A percentile compares a stretch with the other conserved stretches of the same genome.
phyloP scores from a whole-genome alignment of 257 asterid species.

The Solanum okadae region DNA sequence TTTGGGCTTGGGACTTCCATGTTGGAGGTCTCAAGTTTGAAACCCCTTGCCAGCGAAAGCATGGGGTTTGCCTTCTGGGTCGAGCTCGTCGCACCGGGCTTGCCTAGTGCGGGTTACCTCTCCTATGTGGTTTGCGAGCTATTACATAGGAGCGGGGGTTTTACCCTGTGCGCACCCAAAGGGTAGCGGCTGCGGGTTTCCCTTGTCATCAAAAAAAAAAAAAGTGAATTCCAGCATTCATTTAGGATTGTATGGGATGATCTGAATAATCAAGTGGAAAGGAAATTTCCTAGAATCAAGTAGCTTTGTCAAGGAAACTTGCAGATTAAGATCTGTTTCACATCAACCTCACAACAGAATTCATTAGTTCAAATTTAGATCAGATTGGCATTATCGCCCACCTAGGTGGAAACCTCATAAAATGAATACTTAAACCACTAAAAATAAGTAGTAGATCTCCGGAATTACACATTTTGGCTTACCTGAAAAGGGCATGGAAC shows the following conservation, averaged over 20 bases:
- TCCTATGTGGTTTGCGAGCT: too few species aligned
- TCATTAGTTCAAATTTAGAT: background rate
- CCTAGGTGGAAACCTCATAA: background rate
- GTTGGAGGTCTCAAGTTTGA: too few species aligned
- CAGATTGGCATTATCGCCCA: background rate
- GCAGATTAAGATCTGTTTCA: background rate
- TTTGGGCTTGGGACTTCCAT: too few species aligned
- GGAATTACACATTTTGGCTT: background rate
- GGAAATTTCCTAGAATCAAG: background rate
- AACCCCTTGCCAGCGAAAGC: too few species aligned
- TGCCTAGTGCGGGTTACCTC: too few species aligned
- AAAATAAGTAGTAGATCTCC: background rate
- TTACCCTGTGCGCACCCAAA: too few species aligned
- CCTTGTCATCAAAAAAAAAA: background rate
- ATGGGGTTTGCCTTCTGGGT: too few species aligned
- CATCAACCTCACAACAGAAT: background rate
- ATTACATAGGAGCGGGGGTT: too few species aligned
- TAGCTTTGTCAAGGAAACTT: background rate
- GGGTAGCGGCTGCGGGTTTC: too few species aligned
- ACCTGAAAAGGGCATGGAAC: conserved; percentile 67
- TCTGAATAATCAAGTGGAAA: background rate
- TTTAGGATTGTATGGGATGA: background rate
- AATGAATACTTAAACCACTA: background rate
- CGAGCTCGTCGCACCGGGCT: too few species aligned
- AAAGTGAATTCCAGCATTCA: background rate